Evolutionary conservation across 768 basidiomycete genomes (phyloP), one percentile per base, ranked within the genome.

Genomic region (Panus rudis): DNA sequence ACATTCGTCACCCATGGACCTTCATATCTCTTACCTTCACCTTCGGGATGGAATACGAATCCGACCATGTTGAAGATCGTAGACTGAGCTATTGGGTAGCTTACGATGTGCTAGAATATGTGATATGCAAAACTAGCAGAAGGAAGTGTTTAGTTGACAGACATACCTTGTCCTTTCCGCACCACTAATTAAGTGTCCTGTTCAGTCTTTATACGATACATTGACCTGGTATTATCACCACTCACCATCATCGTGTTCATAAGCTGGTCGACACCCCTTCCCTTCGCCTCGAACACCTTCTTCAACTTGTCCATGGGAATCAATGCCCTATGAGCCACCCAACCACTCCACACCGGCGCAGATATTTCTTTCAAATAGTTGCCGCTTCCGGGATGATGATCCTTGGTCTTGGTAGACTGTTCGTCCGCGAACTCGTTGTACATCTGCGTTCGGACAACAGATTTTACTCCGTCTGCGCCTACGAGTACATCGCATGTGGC

Each of bases 321-420:
- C 10, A 76, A 58, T 1, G 68, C 68, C 39, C 74, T 58, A 48
- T 74, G 75, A 5, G 66, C 71, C 22, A 67, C 62, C 2, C 62
- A 69, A 10, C 72, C 71, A 31, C 66, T 71, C 64, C 64, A 74
- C n/a, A 68, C 52, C 1, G 74, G 72, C 19, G 72, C 64, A 12
- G 69, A 56, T 32, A 56, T 58, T 4, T 57, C 49, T 45, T 67
- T 41, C 10, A 72, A 48, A 53, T 45, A 14, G 40, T 20, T n/a
- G 52, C 21, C 19, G 17, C n/a, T 17, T 37, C 34, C 10, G 50
- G 41, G 20, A n/a, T n/a, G n/a, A 4, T 54, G 49, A 13, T 47
- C 52, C 25, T 51, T 24, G 1, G 58, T 51, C 16, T 47, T 35
- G n/a, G 16, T 31, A 2, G 43, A 33, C 30, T 38, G 14, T 16